A percentile compares a stretch with the other conserved stretches of the same genome.
These are phyloP conservation scores for Trametes villosa DNA, from an alignment of 768 basidiomycete species.

Conservation along the genomic window DNA sequence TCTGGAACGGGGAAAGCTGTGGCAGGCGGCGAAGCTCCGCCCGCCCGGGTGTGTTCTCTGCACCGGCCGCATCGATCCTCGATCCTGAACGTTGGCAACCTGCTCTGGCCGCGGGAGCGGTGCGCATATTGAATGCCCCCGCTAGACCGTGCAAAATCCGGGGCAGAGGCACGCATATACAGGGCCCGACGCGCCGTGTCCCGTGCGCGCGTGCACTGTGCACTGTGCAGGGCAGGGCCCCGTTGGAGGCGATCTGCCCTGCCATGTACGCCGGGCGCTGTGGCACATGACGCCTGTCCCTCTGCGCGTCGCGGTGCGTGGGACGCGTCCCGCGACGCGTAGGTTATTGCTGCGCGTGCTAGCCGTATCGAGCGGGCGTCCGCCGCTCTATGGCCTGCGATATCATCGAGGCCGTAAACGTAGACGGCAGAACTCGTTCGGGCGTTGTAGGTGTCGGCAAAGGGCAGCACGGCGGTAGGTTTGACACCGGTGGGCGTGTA, in stretches of 20 bases:
- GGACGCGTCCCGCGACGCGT: slow-evolving; percentile 10
- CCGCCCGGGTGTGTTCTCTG: too few species aligned
- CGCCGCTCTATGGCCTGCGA: slow-evolving; percentile 3
- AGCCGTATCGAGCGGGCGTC: not conserved
- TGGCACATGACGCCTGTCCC: slow-evolving; percentile 4
- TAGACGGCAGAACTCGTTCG: not conserved
- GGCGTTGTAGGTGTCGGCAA: not conserved
- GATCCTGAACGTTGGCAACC: too few species aligned
- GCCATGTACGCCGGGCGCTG: not conserved
- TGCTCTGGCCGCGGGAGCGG: not conserved
- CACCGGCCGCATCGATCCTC: too few species aligned
- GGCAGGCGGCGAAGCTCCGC: too few species aligned
- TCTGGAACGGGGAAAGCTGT: too few species aligned
- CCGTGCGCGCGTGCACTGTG: slow-evolving; percentile 11
- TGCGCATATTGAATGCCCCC: not conserved
- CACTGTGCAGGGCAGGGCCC: not conserved
- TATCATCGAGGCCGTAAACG: not conserved
- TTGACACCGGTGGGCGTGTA: not conserved
- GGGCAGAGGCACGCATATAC: not conserved
- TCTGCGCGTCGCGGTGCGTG: too few species aligned
- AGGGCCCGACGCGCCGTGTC: not conserved
- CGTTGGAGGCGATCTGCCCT: slow-evolving; percentile 12
- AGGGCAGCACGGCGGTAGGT: not conserved
- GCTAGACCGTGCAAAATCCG: not conserved
- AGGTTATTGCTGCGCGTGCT: not conserved